Base-by-base conservation (phyloP, 768 basidiomycete genomes). In the Astraeus odoratus region DNA sequence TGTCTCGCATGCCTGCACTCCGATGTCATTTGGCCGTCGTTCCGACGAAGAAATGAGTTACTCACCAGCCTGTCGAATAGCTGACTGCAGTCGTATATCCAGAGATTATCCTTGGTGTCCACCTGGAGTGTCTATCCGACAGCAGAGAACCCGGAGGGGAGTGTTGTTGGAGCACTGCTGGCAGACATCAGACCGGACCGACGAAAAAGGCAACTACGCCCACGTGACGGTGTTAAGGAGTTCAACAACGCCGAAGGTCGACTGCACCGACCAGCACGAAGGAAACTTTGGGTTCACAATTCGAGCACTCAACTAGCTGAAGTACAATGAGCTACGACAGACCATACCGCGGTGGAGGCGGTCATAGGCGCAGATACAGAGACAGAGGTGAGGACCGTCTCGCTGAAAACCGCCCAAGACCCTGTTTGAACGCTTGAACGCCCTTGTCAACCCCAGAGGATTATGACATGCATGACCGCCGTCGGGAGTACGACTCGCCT, bases 401-500 rank as follows among this genome's bases (percentile, higher is more conserved):
- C n/a, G 18, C 5, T n/a, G 5, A 46, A 36, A 10, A 13, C 10
- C 5, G 39, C 37, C 20, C n/a, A 5, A 8, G 36, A 35, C 23
- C 39, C 23, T 25, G 30, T 22, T 37, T 18, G 26, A 25, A 42
- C 23, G 23, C n/a, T n/a, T n/a, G n/a, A n/a, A 51, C 50, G 16
- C 26, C 25, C 30, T 31, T 41, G 8, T 19, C 47, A 51, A 15
- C 24, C 12, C 47, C 54, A 83, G 85, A 86, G 55, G 83, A 86
- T 66, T 76, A 75, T 35, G 69, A 72, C 20, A 51, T 63, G 49
- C 77, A 82, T 49, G 78, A 84, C 66, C 74, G 78, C 31, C 76
- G 83, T 27, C 75, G 78, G 45, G 81, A 85, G 47, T 68, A 72
- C 53, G 86, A 89, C 51, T 76, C 83, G 3, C 84, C 86, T 4